These are phyloP conservation scores for Starmerella sirachaensis DNA, from an alignment of 805 yeast species.

Conservation along the genomic window DNA sequence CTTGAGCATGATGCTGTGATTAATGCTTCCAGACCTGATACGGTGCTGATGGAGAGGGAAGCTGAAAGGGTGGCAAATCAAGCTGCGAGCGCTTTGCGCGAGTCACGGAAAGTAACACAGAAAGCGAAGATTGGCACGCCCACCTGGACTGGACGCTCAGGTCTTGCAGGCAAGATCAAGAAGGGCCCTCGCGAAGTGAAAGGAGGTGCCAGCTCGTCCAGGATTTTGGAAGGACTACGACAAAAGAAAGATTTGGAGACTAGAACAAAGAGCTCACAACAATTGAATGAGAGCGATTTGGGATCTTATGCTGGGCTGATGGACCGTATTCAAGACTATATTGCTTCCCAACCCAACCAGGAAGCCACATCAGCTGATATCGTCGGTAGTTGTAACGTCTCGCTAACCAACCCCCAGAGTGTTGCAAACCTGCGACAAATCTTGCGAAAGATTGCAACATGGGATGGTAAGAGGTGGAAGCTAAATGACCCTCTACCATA, in stretches of 20 bases:
- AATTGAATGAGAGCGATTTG: slow-evolving; percentile 6
- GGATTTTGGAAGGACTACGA: slow-evolving; percentile 40
- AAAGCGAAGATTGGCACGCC: slow-evolving; percentile 59
- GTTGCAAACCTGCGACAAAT: slow-evolving; percentile 54
- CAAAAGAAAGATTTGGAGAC: slow-evolving; percentile 33
- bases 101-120: slow-evolving; percentile 45
- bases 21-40: slow-evolving; percentile 42
- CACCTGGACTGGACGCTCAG: slow-evolving; percentile 93
- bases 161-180: slow-evolving; percentile 53
- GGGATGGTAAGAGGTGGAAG: slow-evolving; percentile 31
- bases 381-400: slow-evolving; percentile 30
- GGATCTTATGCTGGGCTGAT: slow-evolving; percentile 24
- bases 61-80: slow-evolving; percentile 49
- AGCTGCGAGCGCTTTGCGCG: slow-evolving; percentile 46
- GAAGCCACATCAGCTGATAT: slow-evolving; percentile 43
- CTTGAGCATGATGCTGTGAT: slow-evolving; percentile 70
- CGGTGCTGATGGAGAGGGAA: slow-evolving; percentile 46
- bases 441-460: slow-evolving; percentile 52
- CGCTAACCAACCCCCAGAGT: slow-evolving; percentile 39
- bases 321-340: slow-evolving; percentile 32
- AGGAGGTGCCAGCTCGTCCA: slow-evolving; percentile 13
- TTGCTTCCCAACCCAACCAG: slow-evolving; percentile 30
- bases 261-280: slow-evolving; percentile 7
- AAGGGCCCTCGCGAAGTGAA: background rate
- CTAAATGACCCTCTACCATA: too few relatives aligned